phyloP scores from a whole-genome alignment of 75 land plant genomes.

The Cunninghamia lanceolata region DNA sequence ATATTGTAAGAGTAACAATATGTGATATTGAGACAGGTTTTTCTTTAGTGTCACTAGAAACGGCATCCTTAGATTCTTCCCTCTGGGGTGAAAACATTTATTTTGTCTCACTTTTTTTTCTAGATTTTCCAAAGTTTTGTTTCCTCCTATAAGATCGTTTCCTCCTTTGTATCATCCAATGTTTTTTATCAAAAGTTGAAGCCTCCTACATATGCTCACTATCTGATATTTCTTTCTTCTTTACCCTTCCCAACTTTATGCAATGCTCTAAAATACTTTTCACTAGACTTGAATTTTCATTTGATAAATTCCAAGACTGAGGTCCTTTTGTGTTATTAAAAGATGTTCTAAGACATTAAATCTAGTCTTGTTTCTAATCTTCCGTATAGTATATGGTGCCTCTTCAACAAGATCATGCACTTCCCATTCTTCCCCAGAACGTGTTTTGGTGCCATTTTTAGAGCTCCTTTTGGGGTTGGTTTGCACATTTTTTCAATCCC shows the following conservation, averaged over 20 bases:
- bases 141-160: neutral
- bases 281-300: neutral
- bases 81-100: neutral
- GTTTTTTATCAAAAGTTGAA: neutral
- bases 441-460: constrained; percentile 39
- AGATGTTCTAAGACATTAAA: neutral
- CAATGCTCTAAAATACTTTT: neutral
- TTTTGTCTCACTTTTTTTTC: neutral
- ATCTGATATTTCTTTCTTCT: neutral
- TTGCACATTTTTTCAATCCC: constrained; percentile 23
- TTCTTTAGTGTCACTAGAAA: neutral
- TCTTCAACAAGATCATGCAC: constrained; percentile 5
- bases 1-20: neutral
- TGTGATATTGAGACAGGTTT: neutral
- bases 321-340: neutral
- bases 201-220: neutral
- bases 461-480: constrained; percentile 45
- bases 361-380: constrained; percentile 1
- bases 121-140: neutral
- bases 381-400: neutral
- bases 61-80: neutral
- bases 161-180: neutral
- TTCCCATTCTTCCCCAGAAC: constrained; percentile 5
- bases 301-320: neutral
- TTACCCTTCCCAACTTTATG: neutral